Percentiles rank a stretch among this genome's conserved stretches.
These are phyloP conservation scores for Arachnopeziza araneosa DNA, from an alignment of 2,329 filamentous ascomycete genomes.

Conservation along the genomic window DNA sequence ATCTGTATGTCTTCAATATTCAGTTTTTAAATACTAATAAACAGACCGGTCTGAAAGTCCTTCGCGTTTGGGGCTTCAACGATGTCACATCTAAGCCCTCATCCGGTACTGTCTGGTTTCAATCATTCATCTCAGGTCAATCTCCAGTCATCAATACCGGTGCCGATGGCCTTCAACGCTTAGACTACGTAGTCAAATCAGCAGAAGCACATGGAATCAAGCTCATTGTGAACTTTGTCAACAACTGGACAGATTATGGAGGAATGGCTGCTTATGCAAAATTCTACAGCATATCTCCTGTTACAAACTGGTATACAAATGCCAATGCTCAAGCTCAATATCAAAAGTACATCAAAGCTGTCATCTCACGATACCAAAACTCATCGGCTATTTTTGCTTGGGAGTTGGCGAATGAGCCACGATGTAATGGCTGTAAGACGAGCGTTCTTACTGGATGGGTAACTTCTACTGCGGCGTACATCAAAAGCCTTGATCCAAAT, in stretches of 20 bases:
- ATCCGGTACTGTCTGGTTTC: constrained; percentile 39
- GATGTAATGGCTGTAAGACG: constrained; percentile 55
- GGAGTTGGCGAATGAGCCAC: constrained; percentile 66
- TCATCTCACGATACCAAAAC: constrained; percentile 54
- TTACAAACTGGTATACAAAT: constrained; percentile 50
- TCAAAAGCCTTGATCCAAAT: constrained; percentile 55
- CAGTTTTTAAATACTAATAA: neutral
- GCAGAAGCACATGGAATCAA: constrained; percentile 56
- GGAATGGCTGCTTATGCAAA: constrained; percentile 54
- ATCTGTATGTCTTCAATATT: constrained; percentile 16
- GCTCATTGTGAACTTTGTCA: constrained; percentile 61
- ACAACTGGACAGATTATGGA: constrained; percentile 65
- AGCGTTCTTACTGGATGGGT: constrained; percentile 58
- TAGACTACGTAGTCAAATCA: constrained; percentile 57
- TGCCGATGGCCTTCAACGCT: constrained; percentile 53
- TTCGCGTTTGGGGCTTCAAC: constrained; percentile 60
- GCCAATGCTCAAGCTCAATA: constrained; percentile 50
- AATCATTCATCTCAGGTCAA: constrained; percentile 37
- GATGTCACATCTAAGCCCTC: constrained; percentile 41
- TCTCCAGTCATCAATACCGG: constrained; percentile 58
- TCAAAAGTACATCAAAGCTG: constrained; percentile 50
- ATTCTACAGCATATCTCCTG: constrained; percentile 47
- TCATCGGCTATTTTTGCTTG: constrained; percentile 60
- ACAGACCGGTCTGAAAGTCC: constrained; percentile 49
- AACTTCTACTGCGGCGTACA: constrained; percentile 49